Evolutionary conservation across 345 rosid species (phyloP).

Genomic region (Tarenaya hassleriana): DNA sequence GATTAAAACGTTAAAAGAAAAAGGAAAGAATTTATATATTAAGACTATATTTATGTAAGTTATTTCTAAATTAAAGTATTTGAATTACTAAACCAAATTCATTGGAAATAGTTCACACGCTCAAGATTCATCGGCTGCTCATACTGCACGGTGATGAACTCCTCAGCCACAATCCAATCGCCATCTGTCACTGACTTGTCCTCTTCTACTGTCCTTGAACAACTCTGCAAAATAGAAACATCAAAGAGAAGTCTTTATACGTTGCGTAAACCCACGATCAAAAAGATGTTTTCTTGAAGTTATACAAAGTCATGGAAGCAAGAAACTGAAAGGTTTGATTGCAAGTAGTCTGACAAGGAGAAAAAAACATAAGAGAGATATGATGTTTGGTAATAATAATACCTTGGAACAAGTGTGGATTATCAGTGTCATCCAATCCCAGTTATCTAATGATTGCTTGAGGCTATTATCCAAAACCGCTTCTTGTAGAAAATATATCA

Average conservation of each 20-base stretch:
- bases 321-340: not conserved
- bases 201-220: constrained; percentile 29
- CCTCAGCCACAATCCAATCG: constrained; percentile 58
- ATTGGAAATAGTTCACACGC: constrained; percentile 18
- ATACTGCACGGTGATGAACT: constrained; percentile 45
- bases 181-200: constrained; percentile 20
- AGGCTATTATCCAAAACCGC: constrained; percentile 40
- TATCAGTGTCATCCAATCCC: constrained; percentile 87
- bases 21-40: no score
- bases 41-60: no score
- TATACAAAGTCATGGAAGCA: no score
- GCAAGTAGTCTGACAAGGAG: not conserved
- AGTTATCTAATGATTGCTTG: constrained; percentile 45
- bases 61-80: no score
- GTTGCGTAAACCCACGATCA: not conserved
- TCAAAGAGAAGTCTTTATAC: not conserved
- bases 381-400: not conserved
- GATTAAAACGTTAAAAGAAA: no score
- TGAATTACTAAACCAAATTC: constrained; percentile 2
- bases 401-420: constrained; percentile 79
- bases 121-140: constrained; percentile 45
- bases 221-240: constrained; percentile 48
- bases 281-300: not conserved
- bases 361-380: constrained; percentile 16
- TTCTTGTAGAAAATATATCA: constrained; percentile 70